phyloP scores from a whole-genome alignment of 2,329 filamentous ascomycete genomes.

The Colletotrichum sp. region DNA sequence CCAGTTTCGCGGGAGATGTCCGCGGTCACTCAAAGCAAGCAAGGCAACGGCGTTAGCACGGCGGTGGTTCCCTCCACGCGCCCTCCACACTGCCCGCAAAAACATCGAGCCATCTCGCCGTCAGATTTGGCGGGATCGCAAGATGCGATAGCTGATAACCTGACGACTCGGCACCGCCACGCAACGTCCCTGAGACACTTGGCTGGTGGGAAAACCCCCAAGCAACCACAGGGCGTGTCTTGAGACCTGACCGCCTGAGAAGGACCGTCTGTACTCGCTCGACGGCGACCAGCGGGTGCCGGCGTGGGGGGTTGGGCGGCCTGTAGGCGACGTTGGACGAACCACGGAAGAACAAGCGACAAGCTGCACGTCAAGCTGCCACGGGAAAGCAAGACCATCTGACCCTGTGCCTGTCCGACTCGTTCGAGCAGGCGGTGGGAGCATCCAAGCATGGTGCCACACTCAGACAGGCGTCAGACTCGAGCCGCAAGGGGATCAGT shows the following conservation, averaged over 20 bases:
- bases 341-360: not conserved
- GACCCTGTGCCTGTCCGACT: not conserved
- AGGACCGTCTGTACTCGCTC: not conserved
- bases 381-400: not conserved
- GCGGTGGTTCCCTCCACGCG: not conserved
- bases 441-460: conserved; percentile 13
- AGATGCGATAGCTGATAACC: conserved; percentile 14
- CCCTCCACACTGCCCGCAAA: not conserved
- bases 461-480: not conserved
- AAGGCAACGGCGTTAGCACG: not conserved
- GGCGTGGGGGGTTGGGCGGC: not conserved
- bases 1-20: conserved; percentile 2
- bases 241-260: not conserved
- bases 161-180: conserved; percentile 10
- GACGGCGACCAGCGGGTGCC: conserved; percentile 6
- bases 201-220: not conserved
- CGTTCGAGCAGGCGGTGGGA: conserved; percentile 16
- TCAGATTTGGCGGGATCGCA: conserved; percentile 7
- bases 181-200: not conserved
- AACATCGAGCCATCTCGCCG: conserved; percentile 11
- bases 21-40: not conserved
- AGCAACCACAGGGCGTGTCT: not conserved
- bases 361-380: conserved; percentile 5
- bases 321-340: not conserved
- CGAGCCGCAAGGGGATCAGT: conserved; percentile 12